Evolutionary conservation across 371 early-diverging fungal species (phyloP).

Genomic region (Mucor mucedo): DNA sequence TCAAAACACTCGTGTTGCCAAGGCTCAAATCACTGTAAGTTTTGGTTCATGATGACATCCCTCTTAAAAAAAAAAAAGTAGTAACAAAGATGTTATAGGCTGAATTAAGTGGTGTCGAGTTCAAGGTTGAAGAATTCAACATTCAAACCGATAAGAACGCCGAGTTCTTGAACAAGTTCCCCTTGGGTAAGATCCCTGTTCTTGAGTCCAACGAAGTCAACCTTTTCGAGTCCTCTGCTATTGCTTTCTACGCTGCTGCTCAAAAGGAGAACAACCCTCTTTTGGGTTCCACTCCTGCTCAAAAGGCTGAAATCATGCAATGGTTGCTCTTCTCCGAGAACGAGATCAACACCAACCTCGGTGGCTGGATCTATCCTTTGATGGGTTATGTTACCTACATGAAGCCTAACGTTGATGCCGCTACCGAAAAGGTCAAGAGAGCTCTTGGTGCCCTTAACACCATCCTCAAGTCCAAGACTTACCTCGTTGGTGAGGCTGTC

Average conservation of each 20-base stretch:
- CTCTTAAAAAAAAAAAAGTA: slow-evolving; percentile 32
- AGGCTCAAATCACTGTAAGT: slow-evolving; percentile 69
- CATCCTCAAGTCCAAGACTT: slow-evolving; percentile 69
- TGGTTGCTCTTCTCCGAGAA: slow-evolving; percentile 78
- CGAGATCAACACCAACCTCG: slow-evolving; percentile 44
- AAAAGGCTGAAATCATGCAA: slow-evolving; percentile 81
- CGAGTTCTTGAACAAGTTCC: slow-evolving; percentile 87
- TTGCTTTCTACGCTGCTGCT: slow-evolving; percentile 86
- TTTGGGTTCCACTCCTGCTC: slow-evolving; percentile 68
- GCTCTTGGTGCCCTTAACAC: slow-evolving; percentile 65
- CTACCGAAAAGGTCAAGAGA: slow-evolving; percentile 58
- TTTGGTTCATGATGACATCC: slow-evolving; percentile 27
- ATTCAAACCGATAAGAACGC: slow-evolving; percentile 66
- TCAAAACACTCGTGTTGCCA: slow-evolving; percentile 63
- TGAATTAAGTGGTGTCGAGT: slow-evolving; percentile 73
- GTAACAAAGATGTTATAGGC: slow-evolving; percentile 72
- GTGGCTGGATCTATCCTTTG: slow-evolving; percentile 60
- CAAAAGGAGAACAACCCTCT: slow-evolving; percentile 65
- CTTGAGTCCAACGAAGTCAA: slow-evolving; percentile 78
- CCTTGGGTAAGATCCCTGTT: slow-evolving; percentile 80
- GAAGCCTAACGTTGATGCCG: slow-evolving; percentile 63
- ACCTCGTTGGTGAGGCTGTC: slow-evolving; percentile 79
- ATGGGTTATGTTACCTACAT: slow-evolving; percentile 61
- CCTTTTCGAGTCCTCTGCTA: slow-evolving; percentile 84
- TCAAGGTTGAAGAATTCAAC: slow-evolving; percentile 70